Evolutionary conservation across 768 basidiomycete species (phyloP).

Genomic region (Russula olivacea): DNA sequence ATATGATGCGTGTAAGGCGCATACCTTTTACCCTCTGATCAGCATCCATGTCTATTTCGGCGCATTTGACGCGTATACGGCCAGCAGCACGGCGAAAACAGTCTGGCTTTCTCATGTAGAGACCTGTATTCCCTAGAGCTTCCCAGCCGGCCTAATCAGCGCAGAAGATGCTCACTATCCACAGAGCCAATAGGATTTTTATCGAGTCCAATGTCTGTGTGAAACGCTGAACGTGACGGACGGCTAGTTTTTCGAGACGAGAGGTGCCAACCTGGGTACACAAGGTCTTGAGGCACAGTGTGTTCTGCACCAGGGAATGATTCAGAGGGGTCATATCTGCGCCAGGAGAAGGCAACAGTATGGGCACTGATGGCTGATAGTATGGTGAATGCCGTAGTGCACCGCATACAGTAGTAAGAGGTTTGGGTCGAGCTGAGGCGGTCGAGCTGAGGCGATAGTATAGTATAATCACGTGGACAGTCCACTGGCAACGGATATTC

Average conservation of each 20-base stretch:
- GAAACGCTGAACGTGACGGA: not conserved
- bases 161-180: not conserved
- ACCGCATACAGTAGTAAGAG: not conserved
- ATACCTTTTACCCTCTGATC: slow-evolving; percentile 23
- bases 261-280: not conserved
- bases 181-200: not conserved
- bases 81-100: slow-evolving; percentile 24
- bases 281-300: not conserved
- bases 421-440: not conserved
- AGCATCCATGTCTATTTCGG: slow-evolving; percentile 22
- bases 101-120: slow-evolving; percentile 20
- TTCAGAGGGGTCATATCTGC: not conserved
- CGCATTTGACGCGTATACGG: slow-evolving; percentile 19
- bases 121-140: not conserved
- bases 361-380: not conserved
- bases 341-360: slow-evolving; percentile 5
- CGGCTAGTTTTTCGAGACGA: not conserved
- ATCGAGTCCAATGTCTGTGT: not conserved
- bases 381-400: not conserved
- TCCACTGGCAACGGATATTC: no score
- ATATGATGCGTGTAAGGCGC: slow-evolving; percentile 7
- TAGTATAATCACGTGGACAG: not conserved
- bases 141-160: not conserved
- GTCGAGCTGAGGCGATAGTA: no score
- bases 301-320: not conserved